These are phyloP conservation scores for Serendipita sp. DNA, from an alignment of 768 basidiomycete species.

Conservation along the genomic window DNA sequence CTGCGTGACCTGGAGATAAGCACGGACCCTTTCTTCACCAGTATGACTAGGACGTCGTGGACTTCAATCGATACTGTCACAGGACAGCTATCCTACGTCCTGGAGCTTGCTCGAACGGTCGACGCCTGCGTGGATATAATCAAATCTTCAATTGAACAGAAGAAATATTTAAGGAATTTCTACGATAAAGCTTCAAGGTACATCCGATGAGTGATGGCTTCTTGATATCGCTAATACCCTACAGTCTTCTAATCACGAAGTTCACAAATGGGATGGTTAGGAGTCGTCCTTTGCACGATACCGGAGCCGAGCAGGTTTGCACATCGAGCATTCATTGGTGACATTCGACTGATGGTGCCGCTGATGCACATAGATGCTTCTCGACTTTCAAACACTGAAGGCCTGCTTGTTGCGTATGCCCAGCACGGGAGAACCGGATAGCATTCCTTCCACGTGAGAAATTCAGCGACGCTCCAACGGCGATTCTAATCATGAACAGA, in stretches of 20 bases:
- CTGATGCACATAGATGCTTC: conserved; percentile 44
- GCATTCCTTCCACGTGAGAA: conserved; percentile 15
- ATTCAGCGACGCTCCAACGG: not conserved
- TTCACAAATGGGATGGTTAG: conserved; percentile 83
- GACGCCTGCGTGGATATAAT: conserved; percentile 65
- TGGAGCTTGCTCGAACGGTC: conserved; percentile 55
- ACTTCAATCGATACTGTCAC: conserved; percentile 63
- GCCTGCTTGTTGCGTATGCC: conserved; percentile 70
- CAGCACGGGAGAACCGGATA: conserved; percentile 24
- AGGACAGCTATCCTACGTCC: conserved; percentile 67
- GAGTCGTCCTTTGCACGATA: conserved; percentile 80
- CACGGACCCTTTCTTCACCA: conserved; percentile 61
- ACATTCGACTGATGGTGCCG: not conserved
- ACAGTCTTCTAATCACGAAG: conserved; percentile 62
- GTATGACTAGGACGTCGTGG: conserved; percentile 71
- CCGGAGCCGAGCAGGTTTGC: conserved; percentile 83
- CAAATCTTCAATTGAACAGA: conserved; percentile 74
- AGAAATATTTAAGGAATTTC: conserved; percentile 86
- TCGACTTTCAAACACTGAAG: conserved; percentile 81
- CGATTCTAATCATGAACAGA: conserved; percentile 25
- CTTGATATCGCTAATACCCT: not conserved
- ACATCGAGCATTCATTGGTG: not conserved
- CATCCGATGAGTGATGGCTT: conserved; percentile 8
- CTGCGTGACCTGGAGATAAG: conserved; percentile 75
- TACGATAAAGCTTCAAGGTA: conserved; percentile 89